Percentiles rank a stretch among this genome's conserved stretches.
Evolutionary conservation across 257 asterid species (phyloP).

Genomic region (Ehretia macrophylla): DNA sequence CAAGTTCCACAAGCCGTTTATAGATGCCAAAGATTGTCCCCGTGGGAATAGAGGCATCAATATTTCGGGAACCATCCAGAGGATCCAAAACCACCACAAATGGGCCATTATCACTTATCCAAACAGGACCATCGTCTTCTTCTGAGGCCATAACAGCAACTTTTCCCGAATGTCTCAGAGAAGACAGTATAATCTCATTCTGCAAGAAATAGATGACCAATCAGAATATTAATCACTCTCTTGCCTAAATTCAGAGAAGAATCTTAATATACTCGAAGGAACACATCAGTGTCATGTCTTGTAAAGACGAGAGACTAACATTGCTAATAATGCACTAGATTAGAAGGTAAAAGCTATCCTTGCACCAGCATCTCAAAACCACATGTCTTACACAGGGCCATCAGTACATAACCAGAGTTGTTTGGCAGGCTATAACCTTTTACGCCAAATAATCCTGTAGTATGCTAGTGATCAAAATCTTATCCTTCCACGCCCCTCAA

Average conservation of each 20-base stretch:
- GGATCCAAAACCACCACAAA: slow-evolving; percentile 89
- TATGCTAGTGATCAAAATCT: too few species aligned
- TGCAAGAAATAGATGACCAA: slow-evolving; percentile 26
- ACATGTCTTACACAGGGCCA: too few species aligned
- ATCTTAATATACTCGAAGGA: neutral
- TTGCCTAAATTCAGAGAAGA: neutral
- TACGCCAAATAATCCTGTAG: too few species aligned
- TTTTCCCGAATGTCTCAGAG: slow-evolving; percentile 72
- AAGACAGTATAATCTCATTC: slow-evolving; percentile 79
- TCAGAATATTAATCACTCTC: slow-evolving; percentile 6
- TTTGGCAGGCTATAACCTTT: too few species aligned
- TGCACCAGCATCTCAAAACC: too few species aligned
- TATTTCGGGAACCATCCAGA: slow-evolving; percentile 85
- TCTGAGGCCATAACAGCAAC: slow-evolving; percentile 97
- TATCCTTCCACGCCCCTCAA: too few species aligned
- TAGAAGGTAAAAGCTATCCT: neutral
- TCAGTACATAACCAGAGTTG: too few species aligned
- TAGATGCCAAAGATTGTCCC: slow-evolving; percentile 92
- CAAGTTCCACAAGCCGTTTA: slow-evolving; percentile 61
- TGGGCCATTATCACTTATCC: slow-evolving; percentile 81
- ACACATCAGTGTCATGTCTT: too few species aligned
- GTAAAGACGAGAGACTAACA: neutral
- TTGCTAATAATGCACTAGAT: too few species aligned
- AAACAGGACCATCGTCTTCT: slow-evolving; percentile 87
- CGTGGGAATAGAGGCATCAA: slow-evolving; percentile 95